Conservation (phyloP, 441 rosid species). For the Gossypium gossypioides region DNA sequence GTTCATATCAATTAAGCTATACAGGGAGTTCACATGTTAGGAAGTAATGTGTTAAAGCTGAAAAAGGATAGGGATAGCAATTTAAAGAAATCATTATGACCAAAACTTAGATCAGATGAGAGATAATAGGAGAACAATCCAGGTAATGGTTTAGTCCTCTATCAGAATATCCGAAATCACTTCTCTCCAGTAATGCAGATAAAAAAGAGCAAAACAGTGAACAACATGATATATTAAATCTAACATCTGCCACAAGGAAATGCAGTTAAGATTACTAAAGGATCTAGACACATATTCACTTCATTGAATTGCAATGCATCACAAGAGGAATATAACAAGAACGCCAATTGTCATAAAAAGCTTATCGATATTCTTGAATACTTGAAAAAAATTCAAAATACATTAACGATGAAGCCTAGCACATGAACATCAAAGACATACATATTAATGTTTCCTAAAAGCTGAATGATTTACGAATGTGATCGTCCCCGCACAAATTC, state of each 20-base stretch:
- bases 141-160: not conserved
- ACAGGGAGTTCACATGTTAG: not conserved
- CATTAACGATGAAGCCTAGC: not conserved
- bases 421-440: constrained; percentile 8
- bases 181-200: not conserved
- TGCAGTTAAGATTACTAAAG: not conserved
- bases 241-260: not conserved
- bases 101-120: not conserved
- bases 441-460: constrained; percentile 20
- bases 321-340: not conserved
- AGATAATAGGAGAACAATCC: not conserved
- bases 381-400: constrained; percentile 7
- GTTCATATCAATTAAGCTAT: not conserved
- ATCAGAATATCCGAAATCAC: not conserved
- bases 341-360: constrained; percentile 2
- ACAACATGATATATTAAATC: not conserved
- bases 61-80: not conserved
- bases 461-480: constrained; percentile 40
- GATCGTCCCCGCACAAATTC: constrained; percentile 80
- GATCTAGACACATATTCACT: not conserved
- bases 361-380: not conserved
- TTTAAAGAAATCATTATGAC: not conserved
- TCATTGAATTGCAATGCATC: not conserved
- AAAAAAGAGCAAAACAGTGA: not conserved
- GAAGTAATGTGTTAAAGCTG: not conserved